Evolutionary conservation across 106 monocot genomes (phyloP).

Genomic region (Agapanthus africanus): DNA sequence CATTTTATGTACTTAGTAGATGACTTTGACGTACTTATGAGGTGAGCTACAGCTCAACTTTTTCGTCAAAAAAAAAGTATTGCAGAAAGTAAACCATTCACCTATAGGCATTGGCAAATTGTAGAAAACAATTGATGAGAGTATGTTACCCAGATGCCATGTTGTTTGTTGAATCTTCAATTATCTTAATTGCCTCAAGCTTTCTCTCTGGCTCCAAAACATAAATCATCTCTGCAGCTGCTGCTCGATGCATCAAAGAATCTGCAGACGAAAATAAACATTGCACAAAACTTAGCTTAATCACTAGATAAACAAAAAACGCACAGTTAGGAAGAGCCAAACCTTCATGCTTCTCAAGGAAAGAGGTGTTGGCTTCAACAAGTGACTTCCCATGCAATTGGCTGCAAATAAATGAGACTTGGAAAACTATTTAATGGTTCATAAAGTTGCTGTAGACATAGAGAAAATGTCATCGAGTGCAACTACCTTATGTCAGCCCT

Average conservation of each 20-base stretch:
- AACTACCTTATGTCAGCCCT: slow-evolving; percentile 56
- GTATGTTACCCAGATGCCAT: slow-evolving; percentile 17
- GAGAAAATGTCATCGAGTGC: too few relatives aligned
- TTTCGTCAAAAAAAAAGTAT: too few relatives aligned
- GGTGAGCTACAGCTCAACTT: too few relatives aligned
- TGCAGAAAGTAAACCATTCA: too few relatives aligned
- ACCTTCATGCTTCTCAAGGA: slow-evolving; percentile 76
- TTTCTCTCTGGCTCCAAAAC: slow-evolving; percentile 69
- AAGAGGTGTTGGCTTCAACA: slow-evolving; percentile 50
- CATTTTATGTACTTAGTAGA: too few relatives aligned
- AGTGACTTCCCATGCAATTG: slow-evolving; percentile 70
- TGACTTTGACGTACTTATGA: too few relatives aligned
- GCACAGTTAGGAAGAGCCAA: slow-evolving; percentile 2
- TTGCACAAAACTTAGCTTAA: too few relatives aligned
- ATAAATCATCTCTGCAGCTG: slow-evolving; percentile 82
- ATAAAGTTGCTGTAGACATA: too few relatives aligned
- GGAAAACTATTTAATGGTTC: too few relatives aligned
- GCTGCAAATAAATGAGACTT: slow-evolving; percentile 44
- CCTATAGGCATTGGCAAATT: not conserved
- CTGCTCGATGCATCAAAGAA: slow-evolving; percentile 91
- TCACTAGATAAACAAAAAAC: too few relatives aligned
- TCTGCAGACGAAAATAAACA: slow-evolving; percentile 34
- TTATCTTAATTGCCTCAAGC: slow-evolving; percentile 68
- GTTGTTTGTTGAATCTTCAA: slow-evolving; percentile 62
- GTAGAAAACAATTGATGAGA: not conserved